A percentile compares a stretch with the other conserved stretches of the same genome.
These are phyloP conservation scores for Mucor indicus DNA, from an alignment of 371 early-diverging fungal species.

Conservation along the genomic window DNA sequence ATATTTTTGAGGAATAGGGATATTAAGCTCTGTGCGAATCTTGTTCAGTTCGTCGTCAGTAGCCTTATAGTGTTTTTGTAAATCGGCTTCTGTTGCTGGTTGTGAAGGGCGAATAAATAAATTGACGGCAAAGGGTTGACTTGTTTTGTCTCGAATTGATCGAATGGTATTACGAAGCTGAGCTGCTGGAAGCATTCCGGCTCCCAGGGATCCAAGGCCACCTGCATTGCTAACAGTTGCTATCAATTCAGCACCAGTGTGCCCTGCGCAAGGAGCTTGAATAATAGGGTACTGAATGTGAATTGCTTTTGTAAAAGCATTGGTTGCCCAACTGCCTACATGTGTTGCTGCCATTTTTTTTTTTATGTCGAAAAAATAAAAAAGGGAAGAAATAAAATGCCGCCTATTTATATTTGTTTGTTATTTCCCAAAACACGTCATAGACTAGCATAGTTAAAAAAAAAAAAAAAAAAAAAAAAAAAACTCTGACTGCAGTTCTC, in stretches of 20 bases:
- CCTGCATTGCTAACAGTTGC: constrained; percentile 43
- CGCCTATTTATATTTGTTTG: too few relatives aligned
- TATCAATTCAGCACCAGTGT: constrained; percentile 28
- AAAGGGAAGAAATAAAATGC: too few relatives aligned
- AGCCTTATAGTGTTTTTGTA: constrained; percentile 24
- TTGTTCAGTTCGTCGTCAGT: constrained; percentile 22
- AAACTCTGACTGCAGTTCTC: too few relatives aligned
- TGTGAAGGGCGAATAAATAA: constrained; percentile 27
- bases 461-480: too few relatives aligned
- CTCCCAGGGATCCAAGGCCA: constrained; percentile 40
- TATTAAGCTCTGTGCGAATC: constrained; percentile 26
- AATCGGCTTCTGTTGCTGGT: constrained; percentile 12
- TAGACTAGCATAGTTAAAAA: too few relatives aligned
- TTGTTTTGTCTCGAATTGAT: constrained; percentile 26
- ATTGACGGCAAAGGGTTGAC: constrained; percentile 42
- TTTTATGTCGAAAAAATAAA: too few relatives aligned
- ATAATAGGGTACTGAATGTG: constrained; percentile 36
- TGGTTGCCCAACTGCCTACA: constrained; percentile 4
- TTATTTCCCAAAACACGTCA: too few relatives aligned
- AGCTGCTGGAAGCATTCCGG: constrained; percentile 28
- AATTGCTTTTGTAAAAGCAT: constrained; percentile 11
- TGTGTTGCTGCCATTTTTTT: constrained; percentile 3
- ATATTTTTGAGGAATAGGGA: constrained; percentile 22
- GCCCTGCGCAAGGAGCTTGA: constrained; percentile 46
- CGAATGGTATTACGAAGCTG: constrained; percentile 32